These are phyloP conservation scores for Adansonia digitata DNA, from an alignment of 345 rosid genomes.

Conservation along the genomic window DNA sequence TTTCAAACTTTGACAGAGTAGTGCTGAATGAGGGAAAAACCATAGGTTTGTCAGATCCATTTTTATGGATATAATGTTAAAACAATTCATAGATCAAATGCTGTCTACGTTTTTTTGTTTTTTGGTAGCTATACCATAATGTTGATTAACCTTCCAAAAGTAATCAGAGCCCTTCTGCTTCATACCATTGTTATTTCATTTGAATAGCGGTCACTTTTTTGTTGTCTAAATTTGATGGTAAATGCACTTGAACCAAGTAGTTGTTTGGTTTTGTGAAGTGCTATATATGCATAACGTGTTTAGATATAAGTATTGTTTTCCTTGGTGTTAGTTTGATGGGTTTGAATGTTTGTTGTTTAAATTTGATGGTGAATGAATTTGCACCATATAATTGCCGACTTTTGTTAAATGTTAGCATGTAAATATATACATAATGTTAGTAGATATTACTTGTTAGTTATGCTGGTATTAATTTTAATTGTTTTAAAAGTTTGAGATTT, in stretches of 20 bases:
- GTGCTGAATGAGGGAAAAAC: not conserved
- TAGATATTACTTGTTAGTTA: no score
- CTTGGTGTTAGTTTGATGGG: not conserved
- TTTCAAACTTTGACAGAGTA: slow-evolving; percentile 1
- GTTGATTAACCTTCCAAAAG: not conserved
- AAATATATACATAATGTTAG: not conserved
- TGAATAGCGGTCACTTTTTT: not conserved
- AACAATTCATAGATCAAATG: not conserved
- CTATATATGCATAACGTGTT: not conserved
- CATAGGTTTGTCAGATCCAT: not conserved
- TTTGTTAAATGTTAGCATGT: not conserved
- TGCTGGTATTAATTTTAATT: not conserved
- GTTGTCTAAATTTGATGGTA: not conserved
- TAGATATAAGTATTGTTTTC: not conserved
- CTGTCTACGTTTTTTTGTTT: not conserved
- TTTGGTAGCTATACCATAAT: not conserved
- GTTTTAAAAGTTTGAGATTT: no score
- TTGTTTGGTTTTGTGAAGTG: not conserved
- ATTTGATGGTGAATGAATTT: not conserved
- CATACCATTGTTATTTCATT: not conserved
- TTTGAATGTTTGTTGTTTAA: no score
- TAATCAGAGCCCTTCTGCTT: not conserved
- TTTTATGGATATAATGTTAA: not conserved
- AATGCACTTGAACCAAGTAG: not conserved
- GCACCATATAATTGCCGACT: not conserved